Evolutionary conservation across 306 rosid genomes (phyloP).

Genomic region (Mimosa pudica): DNA sequence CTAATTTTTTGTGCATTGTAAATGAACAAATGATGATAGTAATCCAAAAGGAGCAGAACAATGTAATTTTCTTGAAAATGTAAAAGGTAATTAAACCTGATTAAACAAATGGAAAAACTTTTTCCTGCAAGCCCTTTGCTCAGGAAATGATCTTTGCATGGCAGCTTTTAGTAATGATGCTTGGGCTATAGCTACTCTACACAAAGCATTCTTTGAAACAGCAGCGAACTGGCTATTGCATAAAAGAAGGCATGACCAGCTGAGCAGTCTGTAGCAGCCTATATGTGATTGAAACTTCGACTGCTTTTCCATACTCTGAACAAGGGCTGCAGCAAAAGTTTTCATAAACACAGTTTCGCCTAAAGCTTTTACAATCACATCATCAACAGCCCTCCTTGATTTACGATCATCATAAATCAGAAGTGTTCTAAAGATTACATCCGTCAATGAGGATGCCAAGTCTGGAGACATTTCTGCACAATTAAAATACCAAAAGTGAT

Average conservation of each 20-base stretch:
- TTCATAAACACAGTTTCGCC: conserved; percentile 75
- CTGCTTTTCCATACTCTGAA: conserved; percentile 90
- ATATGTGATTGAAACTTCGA: conserved; percentile 63
- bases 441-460: conserved; percentile 59
- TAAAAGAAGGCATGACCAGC: conserved; percentile 85
- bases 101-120: conserved; percentile 66
- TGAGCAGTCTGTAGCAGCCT: conserved; percentile 77
- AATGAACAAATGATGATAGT: neutral
- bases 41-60: neutral
- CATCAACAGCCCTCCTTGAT: conserved; percentile 87
- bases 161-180: conserved; percentile 61
- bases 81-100: conserved; percentile 57
- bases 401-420: conserved; percentile 72
- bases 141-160: conserved; percentile 63
- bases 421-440: conserved; percentile 67
- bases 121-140: conserved; percentile 65
- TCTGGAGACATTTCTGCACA: conserved; percentile 69
- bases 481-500: conserved; percentile 16
- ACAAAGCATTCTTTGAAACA: conserved; percentile 78
- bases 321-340: conserved; percentile 82
- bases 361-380: conserved; percentile 61
- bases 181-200: conserved; percentile 71
- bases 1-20: neutral
- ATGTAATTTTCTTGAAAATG: neutral
- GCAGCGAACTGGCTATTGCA: conserved; percentile 63